A percentile compares a stretch with the other conserved stretches of the same genome.
These are phyloP conservation scores for Barbatosphaeria neglecta DNA, from an alignment of 495 filamentous ascomycete species.

Conservation along the genomic window DNA sequence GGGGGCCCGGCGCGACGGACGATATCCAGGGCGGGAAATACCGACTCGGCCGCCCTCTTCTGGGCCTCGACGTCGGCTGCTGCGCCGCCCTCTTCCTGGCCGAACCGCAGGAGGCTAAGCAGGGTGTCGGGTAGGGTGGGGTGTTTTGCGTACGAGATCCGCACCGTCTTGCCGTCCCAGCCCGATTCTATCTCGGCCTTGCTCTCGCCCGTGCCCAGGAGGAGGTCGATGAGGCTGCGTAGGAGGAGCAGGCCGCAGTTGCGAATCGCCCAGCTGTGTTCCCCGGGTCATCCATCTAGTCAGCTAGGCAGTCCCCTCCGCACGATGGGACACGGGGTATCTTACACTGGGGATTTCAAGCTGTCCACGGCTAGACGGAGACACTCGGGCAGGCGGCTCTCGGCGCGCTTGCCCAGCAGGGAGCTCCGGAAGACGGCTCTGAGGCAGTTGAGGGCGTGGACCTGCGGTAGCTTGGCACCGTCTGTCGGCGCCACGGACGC, in stretches of 20 bases:
- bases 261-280: conserved; percentile 73
- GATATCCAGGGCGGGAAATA: conserved; percentile 82
- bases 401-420: conserved; percentile 48
- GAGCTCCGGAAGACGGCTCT: conserved; percentile 79
- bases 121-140: conserved; percentile 58
- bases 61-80: conserved; percentile 17
- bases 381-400: conserved; percentile 56
- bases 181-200: conserved; percentile 36
- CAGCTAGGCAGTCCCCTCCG: conserved; percentile 1
- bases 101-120: conserved; percentile 46
- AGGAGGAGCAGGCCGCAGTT: conserved; percentile 89
- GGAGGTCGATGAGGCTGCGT: conserved; percentile 63
- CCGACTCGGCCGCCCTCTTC: conserved; percentile 47
- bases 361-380: conserved; percentile 63
- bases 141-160: conserved; percentile 59
- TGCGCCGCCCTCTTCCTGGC: no score
- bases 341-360: conserved; percentile 53
- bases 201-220: conserved; percentile 56
- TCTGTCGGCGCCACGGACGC: conserved; percentile 41
- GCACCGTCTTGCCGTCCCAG: conserved; percentile 36
- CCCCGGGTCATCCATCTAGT: no score
- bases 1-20: conserved; percentile 54
- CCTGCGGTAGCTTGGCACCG: conserved; percentile 66
- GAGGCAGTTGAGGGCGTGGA: conserved; percentile 86
- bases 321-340: background rate